phyloP scores from a whole-genome alignment of 345 rosid species.

The Eucalyptus coolabah region DNA sequence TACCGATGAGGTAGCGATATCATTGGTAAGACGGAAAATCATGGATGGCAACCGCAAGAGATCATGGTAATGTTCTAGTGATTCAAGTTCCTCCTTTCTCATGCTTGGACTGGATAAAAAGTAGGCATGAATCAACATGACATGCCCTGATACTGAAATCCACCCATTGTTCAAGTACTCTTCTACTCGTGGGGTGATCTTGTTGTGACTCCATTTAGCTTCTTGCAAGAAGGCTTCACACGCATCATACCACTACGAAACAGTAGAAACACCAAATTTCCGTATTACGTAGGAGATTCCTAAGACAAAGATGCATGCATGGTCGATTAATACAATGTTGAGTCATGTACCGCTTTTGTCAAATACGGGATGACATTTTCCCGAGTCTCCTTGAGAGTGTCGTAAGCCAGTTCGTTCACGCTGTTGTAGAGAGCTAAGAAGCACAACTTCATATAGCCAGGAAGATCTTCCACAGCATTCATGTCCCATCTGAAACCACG shows the following conservation, averaged over 20 bases:
- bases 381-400: conserved; percentile 12
- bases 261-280: background rate
- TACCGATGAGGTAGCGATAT: conserved; percentile 33
- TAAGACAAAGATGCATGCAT: background rate
- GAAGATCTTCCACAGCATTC: conserved; percentile 8
- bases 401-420: conserved; percentile 24
- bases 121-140: conserved; percentile 10
- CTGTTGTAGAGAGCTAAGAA: conserved; percentile 18
- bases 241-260: conserved; percentile 25
- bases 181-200: conserved; percentile 8
- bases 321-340: background rate
- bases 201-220: conserved; percentile 15
- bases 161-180: conserved; percentile 27
- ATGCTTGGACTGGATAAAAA: background rate
- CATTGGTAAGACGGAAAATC: conserved; percentile 23
- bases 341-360: conserved; percentile 7
- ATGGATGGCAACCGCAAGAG: conserved; percentile 15
- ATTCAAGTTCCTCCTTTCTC: background rate
- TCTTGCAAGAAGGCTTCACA: conserved; percentile 23
- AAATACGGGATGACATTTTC: conserved; percentile 4
- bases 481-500: conserved; percentile 26
- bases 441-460: background rate
- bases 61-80: conserved; percentile 2
- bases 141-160: background rate
- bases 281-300: background rate